Conservation (phyloP, 2,329 filamentous ascomycete genomes). For the Colletotrichum simmondsii region DNA sequence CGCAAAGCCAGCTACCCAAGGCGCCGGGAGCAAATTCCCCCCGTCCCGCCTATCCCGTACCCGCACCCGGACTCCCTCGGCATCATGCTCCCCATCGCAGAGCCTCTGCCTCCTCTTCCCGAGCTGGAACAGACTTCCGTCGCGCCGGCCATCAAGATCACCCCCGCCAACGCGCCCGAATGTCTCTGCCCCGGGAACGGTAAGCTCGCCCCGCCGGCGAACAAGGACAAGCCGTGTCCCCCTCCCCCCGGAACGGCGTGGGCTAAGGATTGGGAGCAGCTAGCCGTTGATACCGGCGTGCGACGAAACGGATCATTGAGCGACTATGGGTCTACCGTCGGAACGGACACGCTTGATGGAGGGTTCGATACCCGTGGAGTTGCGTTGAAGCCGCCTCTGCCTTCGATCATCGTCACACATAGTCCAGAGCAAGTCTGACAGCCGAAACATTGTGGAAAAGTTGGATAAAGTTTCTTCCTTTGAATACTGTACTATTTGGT, state of each 20-base stretch:
- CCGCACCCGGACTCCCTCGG: conserved; percentile 31
- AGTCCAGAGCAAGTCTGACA: conserved; percentile 19
- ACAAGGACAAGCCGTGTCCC: conserved; percentile 26
- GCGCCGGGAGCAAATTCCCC: conserved; percentile 1
- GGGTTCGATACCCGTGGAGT: neutral
- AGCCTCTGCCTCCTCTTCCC: conserved; percentile 26
- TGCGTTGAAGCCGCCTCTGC: conserved; percentile 23
- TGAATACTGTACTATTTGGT: neutral
- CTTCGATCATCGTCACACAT: conserved; percentile 32
- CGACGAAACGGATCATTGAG: conserved; percentile 30
- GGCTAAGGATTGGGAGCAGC: conserved; percentile 35
- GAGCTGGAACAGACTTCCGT: conserved; percentile 17
- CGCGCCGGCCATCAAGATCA: conserved; percentile 15
- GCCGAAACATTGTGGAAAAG: neutral
- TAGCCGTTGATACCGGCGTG: conserved; percentile 33
- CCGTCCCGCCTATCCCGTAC: conserved; percentile 18
- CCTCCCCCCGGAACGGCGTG: conserved; percentile 35
- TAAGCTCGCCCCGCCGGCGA: conserved; percentile 1
- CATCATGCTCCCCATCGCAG: conserved; percentile 29
- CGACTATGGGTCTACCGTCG: conserved; percentile 24
- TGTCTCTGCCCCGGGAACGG: conserved; percentile 32
- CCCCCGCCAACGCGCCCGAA: conserved; percentile 16
- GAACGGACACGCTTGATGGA: conserved; percentile 6
- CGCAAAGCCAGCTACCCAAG: conserved; percentile 25
- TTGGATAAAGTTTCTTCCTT: neutral